A percentile compares a stretch with the other conserved stretches of the same genome.
These are phyloP conservation scores for Penicillium canescens DNA, from an alignment of 495 filamentous ascomycete species.

Conservation along the genomic window DNA sequence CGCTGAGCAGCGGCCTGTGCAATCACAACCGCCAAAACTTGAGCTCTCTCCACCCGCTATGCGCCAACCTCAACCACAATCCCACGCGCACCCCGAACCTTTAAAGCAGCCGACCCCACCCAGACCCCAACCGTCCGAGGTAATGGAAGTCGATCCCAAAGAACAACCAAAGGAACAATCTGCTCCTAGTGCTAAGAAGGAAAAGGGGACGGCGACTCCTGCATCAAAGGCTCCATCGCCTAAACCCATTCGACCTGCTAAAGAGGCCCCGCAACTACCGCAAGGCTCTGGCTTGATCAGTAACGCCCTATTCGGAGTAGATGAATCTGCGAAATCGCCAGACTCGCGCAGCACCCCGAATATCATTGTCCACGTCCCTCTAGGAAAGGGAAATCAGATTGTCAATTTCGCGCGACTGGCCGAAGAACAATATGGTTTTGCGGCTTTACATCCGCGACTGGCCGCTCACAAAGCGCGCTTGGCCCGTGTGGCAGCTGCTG, in stretches of 20 bases:
- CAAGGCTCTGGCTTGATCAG: slow-evolving; percentile 69
- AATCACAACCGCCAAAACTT: slow-evolving; percentile 20
- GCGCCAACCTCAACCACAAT: slow-evolving; percentile 22
- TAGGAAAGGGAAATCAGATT: slow-evolving; percentile 80
- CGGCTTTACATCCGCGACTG: slow-evolving; percentile 84
- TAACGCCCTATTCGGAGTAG: slow-evolving; percentile 58
- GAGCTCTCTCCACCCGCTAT: slow-evolving; percentile 23
- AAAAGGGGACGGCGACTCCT: slow-evolving; percentile 42
- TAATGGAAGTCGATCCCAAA: slow-evolving; percentile 43
- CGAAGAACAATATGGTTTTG: slow-evolving; percentile 91
- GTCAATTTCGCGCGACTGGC: slow-evolving; percentile 94
- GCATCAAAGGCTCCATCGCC: slow-evolving; percentile 61
- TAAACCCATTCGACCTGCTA: slow-evolving; percentile 54
- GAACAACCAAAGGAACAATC: slow-evolving; percentile 24
- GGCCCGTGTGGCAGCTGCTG: slow-evolving; percentile 79
- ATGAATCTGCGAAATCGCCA: slow-evolving; percentile 36
- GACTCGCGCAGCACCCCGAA: slow-evolving; percentile 65
- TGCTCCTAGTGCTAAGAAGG: slow-evolving; percentile 31
- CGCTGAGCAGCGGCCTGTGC: slow-evolving; percentile 20
- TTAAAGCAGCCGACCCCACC: slow-evolving; percentile 15
- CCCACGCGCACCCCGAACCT: slow-evolving; percentile 12
- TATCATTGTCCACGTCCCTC: slow-evolving; percentile 78
- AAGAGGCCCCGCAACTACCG: slow-evolving; percentile 57
- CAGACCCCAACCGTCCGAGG: slow-evolving; percentile 16
- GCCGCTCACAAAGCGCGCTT: slow-evolving; percentile 82